A percentile compares a stretch with the other conserved stretches of the same genome.
Evolutionary conservation across 192 early-diverging fungal species (phyloP).

Genomic region (Spizellomyces sp.): DNA sequence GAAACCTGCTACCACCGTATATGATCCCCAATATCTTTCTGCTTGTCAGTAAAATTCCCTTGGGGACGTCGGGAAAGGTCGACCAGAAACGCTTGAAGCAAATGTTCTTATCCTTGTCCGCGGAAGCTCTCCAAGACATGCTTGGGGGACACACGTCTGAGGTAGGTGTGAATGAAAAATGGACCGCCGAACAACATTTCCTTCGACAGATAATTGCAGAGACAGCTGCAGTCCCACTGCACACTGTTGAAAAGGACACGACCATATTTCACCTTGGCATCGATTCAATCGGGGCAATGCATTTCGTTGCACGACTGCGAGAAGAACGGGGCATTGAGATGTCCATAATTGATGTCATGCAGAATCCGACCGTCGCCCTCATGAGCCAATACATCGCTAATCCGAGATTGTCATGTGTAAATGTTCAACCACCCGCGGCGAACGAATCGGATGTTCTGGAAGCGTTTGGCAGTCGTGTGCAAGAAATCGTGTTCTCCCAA

Average conservation of each 20-base stretch:
- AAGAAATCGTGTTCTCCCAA: not conserved
- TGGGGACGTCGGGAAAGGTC: not conserved
- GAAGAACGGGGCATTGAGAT: not conserved
- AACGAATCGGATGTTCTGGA: not conserved
- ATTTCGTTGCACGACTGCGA: not conserved
- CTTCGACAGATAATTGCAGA: not conserved
- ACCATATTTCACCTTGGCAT: conserved; percentile 18
- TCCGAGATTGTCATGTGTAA: not conserved
- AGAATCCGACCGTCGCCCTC: conserved; percentile 9
- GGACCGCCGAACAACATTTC: not conserved
- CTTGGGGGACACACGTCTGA: not conserved
- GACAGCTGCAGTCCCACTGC: not conserved
- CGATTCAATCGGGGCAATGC: conserved; percentile 14
- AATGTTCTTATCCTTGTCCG: not conserved
- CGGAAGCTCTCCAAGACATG: not conserved
- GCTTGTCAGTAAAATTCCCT: conserved; percentile 2
- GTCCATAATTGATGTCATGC: conserved; percentile 8
- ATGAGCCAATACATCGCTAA: not conserved
- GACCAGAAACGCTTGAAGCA: not conserved
- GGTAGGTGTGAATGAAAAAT: not conserved
- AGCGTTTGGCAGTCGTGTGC: not conserved
- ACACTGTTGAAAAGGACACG: not conserved
- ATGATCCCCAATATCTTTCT: conserved; percentile 1
- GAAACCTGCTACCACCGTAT: not conserved
- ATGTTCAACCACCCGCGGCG: not conserved